Evolutionary conservation across 306 rosid species (phyloP).

Genomic region (Trifolium subterraneum): DNA sequence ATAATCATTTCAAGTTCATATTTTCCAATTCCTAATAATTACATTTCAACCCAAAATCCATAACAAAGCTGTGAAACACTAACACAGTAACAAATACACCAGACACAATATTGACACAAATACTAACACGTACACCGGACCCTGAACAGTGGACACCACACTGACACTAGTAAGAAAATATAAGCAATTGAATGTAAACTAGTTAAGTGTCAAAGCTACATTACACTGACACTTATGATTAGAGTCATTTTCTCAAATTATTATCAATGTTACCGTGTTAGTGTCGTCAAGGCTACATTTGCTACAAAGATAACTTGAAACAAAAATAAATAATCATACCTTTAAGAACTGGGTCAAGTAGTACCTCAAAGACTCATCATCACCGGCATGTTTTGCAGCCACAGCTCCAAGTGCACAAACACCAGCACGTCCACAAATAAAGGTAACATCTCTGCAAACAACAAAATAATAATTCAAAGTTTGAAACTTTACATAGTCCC

Average conservation of each 20-base stretch:
- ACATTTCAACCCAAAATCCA: neutral
- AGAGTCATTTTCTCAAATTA: too few relatives aligned
- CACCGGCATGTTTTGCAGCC: constrained; percentile 59
- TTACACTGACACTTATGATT: too few relatives aligned
- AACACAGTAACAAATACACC: too few relatives aligned
- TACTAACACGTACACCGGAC: too few relatives aligned
- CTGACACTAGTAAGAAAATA: neutral
- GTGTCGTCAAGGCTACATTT: too few relatives aligned
- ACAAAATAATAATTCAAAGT: constrained; percentile 25
- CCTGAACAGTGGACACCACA: neutral
- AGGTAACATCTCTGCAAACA: constrained; percentile 63
- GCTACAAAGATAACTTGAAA: too few relatives aligned
- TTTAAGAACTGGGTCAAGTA: constrained; percentile 61
- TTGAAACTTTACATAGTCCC: constrained; percentile 19
- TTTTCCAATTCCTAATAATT: too few relatives aligned
- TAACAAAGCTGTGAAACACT: neutral
- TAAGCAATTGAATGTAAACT: too few relatives aligned
- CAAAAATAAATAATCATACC: constrained; percentile 32
- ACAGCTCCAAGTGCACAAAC: constrained; percentile 83
- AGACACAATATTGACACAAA: too few relatives aligned
- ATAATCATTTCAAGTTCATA: too few relatives aligned
- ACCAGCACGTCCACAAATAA: constrained; percentile 80
- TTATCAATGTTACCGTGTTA: too few relatives aligned
- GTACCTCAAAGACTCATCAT: constrained; percentile 52
- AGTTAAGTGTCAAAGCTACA: too few relatives aligned